Percentiles rank a stretch among this genome's conserved stretches.
Evolutionary conservation across 176 grass and related monocot genomes (phyloP).

Genomic region (Elymus sibiricus): DNA sequence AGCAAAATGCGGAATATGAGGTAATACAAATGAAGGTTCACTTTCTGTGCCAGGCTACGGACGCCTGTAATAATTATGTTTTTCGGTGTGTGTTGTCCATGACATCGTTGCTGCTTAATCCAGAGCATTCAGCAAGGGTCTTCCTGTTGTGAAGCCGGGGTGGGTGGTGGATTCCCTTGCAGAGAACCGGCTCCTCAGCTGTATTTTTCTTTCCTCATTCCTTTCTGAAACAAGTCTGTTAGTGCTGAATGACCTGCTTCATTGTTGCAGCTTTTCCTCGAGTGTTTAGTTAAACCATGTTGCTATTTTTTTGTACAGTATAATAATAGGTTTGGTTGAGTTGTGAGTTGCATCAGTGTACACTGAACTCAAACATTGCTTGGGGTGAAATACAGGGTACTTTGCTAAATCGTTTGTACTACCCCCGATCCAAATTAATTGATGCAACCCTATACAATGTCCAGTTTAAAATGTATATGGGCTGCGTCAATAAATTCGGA

Average conservation of each 20-base stretch:
- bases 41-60: neutral
- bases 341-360: neutral
- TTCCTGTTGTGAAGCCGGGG: conserved; percentile 78
- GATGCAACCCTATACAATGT: too few species aligned
- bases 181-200: conserved; percentile 72
- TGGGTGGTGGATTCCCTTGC: conserved; percentile 87
- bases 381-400: neutral
- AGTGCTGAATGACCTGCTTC: conserved; percentile 23
- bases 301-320: neutral
- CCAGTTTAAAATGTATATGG: too few species aligned
- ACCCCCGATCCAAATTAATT: too few species aligned
- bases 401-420: neutral
- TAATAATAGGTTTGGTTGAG: neutral
- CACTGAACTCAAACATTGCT: neutral
- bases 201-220: conserved; percentile 37
- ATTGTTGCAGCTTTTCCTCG: neutral
- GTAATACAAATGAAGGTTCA: conserved; percentile 27
- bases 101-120: conserved; percentile 15
- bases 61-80: neutral
- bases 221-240: neutral
- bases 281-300: neutral
- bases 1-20: conserved; percentile 87
- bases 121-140: conserved; percentile 76
- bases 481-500: too few species aligned
- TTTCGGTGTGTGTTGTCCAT: neutral